phyloP scores from a whole-genome alignment of 495 filamentous ascomycete genomes.

The Opeltia flavorubescens region DNA sequence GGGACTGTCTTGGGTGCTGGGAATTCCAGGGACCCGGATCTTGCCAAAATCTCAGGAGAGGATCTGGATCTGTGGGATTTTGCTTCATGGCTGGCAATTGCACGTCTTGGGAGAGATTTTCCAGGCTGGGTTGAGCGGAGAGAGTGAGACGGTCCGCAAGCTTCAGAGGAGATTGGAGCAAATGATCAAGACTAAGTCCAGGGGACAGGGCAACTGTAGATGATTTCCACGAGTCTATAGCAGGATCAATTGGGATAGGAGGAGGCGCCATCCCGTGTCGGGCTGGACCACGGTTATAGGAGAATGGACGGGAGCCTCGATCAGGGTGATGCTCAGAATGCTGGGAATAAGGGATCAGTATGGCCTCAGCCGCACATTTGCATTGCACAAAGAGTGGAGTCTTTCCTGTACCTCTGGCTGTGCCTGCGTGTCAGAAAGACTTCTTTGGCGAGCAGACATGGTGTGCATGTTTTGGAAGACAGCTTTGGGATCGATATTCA shows the following conservation, averaged over 20 bases:
- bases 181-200: neutral
- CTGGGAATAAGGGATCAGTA: neutral
- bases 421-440: constrained; percentile 3
- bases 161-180: neutral
- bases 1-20: constrained; percentile 1
- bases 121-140: neutral
- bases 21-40: constrained; percentile 11
- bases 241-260: constrained; percentile 4
- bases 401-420: constrained; percentile 6
- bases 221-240: constrained; percentile 2
- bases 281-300: constrained; percentile 1
- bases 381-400: constrained; percentile 1
- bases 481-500: neutral
- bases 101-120: neutral
- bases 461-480: constrained; percentile 1
- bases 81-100: constrained; percentile 1
- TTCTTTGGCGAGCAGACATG: constrained; percentile 1
- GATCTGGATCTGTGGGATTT: neutral
- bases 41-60: neutral
- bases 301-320: neutral
- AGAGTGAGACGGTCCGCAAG: constrained; percentile 3
- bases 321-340: neutral
- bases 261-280: constrained; percentile 8
- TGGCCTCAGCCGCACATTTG: neutral
- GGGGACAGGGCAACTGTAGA: neutral